Conservation (phyloP, 805 yeast genomes). For the Pichia heedii region DNA sequence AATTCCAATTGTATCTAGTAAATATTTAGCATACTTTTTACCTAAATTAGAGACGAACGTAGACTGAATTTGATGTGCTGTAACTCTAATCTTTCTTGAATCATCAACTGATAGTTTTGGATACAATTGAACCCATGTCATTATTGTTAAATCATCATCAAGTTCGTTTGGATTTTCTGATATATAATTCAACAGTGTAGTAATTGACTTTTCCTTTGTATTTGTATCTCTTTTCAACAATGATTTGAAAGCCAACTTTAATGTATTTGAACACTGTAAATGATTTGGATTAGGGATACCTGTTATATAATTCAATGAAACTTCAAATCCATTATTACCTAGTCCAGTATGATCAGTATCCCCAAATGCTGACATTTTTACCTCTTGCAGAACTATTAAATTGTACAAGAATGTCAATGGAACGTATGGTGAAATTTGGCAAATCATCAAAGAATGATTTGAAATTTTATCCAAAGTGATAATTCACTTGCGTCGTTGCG, state of each 20-base stretch:
- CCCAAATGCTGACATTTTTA: slow-evolving; percentile 7
- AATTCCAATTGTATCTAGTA: slow-evolving; percentile 63
- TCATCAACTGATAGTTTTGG: slow-evolving; percentile 71
- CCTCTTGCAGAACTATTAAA: no score
- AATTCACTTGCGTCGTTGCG: no score
- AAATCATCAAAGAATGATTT: no score
- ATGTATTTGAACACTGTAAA: slow-evolving; percentile 34
- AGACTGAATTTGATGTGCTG: slow-evolving; percentile 60
- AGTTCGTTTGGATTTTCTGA: slow-evolving; percentile 19
- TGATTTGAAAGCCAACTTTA: slow-evolving; percentile 64
- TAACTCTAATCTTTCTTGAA: slow-evolving; percentile 52
- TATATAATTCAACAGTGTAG: slow-evolving; percentile 38
- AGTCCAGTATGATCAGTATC: slow-evolving; percentile 17
- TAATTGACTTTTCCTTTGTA: slow-evolving; percentile 77
- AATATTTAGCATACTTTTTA: slow-evolving; percentile 51
- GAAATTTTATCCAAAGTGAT: no score
- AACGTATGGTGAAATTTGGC: neutral
- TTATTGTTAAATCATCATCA: slow-evolving; percentile 46
- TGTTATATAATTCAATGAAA: slow-evolving; percentile 65
- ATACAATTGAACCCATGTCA: slow-evolving; percentile 71
- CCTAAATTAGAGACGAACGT: slow-evolving; percentile 40
- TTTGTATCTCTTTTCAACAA: slow-evolving; percentile 69
- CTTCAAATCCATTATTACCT: slow-evolving; percentile 36
- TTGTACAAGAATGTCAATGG: neutral
- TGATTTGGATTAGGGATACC: slow-evolving; percentile 66